phyloP scores from a whole-genome alignment of 2,329 filamentous ascomycete genomes.

The Coccinonectria pachysandricola region DNA sequence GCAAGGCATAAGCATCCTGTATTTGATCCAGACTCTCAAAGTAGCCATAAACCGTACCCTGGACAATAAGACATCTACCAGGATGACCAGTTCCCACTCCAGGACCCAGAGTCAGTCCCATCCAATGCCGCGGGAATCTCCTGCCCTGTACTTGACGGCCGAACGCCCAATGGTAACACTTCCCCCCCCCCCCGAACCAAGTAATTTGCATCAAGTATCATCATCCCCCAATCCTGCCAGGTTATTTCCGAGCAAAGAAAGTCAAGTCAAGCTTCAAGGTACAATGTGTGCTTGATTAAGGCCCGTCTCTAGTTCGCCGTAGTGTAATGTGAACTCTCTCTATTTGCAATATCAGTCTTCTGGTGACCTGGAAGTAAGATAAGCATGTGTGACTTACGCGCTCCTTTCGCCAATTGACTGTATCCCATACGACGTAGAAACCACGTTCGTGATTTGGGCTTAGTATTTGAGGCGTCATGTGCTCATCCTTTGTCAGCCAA shows the following conservation, averaged over 20 bases:
- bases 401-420: conserved; percentile 51
- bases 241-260: conserved; percentile 5
- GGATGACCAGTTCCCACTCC: conserved; percentile 21
- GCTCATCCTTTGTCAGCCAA: conserved; percentile 59
- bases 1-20: conserved; percentile 19
- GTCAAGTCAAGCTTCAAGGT: conserved; percentile 15
- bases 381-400: conserved; percentile 39
- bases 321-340: conserved; percentile 52
- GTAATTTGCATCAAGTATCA: conserved; percentile 8
- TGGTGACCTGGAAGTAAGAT: no score
- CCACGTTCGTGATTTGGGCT: conserved; percentile 51
- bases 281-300: conserved; percentile 23
- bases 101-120: conserved; percentile 19
- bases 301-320: conserved; percentile 49
- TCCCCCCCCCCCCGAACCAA: conserved; percentile 11
- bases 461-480: conserved; percentile 51
- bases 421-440: conserved; percentile 58
- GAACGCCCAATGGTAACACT: conserved; percentile 23
- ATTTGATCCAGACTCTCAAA: conserved; percentile 15
- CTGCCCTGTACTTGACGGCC: conserved; percentile 20
- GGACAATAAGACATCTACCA: conserved; percentile 17
- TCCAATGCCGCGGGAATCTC: conserved; percentile 22
- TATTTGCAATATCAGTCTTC: no score
- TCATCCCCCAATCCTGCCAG: conserved; percentile 4
- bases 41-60: no score